Percentiles rank a stretch among this genome's conserved stretches.
Evolutionary conservation across 2,329 filamentous ascomycete genomes (phyloP).

Genomic region (Cordyceps militaris): DNA sequence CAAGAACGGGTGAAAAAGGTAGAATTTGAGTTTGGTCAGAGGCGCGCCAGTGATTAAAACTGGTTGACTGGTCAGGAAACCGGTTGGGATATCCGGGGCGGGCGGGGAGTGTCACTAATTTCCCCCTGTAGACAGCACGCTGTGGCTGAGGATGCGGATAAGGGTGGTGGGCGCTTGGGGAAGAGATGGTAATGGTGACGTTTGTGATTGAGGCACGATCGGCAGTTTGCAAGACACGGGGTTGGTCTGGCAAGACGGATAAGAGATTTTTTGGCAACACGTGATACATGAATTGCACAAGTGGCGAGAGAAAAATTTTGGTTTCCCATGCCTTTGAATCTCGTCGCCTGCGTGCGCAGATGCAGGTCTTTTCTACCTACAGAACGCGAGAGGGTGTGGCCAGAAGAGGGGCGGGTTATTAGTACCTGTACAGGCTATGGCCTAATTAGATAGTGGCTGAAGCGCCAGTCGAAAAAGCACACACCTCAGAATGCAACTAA

Average conservation of each 20-base stretch:
- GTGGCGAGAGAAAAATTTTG: background rate
- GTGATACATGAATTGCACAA: background rate
- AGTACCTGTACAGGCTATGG: background rate
- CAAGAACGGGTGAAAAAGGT: background rate
- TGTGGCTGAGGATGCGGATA: background rate
- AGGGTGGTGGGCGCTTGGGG: background rate
- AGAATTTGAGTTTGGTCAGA: background rate
- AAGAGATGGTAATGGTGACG: background rate
- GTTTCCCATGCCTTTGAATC: background rate
- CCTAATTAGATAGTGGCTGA: background rate
- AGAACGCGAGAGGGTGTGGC: background rate
- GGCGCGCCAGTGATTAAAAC: constrained; percentile 7
- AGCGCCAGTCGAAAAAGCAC: background rate
- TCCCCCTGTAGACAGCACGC: background rate
- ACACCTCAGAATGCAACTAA: background rate
- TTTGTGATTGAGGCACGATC: background rate
- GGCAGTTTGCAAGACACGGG: background rate
- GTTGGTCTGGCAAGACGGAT: background rate
- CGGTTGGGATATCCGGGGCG: background rate
- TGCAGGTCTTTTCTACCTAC: background rate
- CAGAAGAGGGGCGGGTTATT: background rate
- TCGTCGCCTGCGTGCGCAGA: background rate
- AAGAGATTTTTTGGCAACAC: background rate
- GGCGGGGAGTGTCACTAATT: background rate
- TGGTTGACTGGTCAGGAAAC: background rate